Evolutionary conservation across 2,329 filamentous ascomycete genomes (phyloP).

Genomic region (Keithomyces neogunnii): DNA sequence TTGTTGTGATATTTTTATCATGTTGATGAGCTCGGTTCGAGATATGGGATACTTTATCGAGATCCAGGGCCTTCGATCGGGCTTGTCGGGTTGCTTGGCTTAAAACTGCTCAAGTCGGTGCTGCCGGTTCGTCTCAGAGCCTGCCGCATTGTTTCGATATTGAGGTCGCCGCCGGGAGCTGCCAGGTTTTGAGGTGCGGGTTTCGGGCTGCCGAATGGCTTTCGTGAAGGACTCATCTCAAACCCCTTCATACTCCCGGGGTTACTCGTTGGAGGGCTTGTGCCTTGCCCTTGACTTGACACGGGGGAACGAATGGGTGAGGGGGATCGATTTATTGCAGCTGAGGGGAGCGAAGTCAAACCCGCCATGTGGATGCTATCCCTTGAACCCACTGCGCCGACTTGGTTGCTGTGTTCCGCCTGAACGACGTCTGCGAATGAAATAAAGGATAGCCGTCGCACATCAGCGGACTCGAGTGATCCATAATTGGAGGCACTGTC

Average conservation of each 20-base stretch:
- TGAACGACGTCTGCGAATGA: conserved; percentile 95
- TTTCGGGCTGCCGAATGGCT: conserved; percentile 55
- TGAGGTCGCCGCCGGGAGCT: conserved; percentile 54
- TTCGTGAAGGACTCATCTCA: conserved; percentile 58
- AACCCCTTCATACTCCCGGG: conserved; percentile 64
- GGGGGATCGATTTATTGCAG: conserved; percentile 55
- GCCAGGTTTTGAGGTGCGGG: conserved; percentile 41
- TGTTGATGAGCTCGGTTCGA: background rate
- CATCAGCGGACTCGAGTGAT: conserved; percentile 64
- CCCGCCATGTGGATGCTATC: conserved; percentile 65
- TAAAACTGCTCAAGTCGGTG: conserved; percentile 57
- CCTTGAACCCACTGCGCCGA: conserved; percentile 42
- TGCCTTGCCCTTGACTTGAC: conserved; percentile 59
- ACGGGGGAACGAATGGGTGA: conserved; percentile 74
- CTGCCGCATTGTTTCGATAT: conserved; percentile 90
- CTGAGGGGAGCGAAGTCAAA: conserved; percentile 50
- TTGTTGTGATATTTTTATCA: background rate
- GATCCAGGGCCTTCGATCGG: conserved; percentile 37
- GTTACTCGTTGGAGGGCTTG: conserved; percentile 69
- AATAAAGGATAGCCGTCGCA: conserved; percentile 84
- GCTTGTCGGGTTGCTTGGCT: conserved; percentile 47
- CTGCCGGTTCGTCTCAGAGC: conserved; percentile 79
- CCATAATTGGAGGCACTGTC: conserved; percentile 70
- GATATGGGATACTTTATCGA: conserved; percentile 12
- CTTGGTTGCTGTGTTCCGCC: conserved; percentile 61